Base-by-base conservation (phyloP, 2,329 filamentous ascomycete species). In the Pestalotiopsis sp. region DNA sequence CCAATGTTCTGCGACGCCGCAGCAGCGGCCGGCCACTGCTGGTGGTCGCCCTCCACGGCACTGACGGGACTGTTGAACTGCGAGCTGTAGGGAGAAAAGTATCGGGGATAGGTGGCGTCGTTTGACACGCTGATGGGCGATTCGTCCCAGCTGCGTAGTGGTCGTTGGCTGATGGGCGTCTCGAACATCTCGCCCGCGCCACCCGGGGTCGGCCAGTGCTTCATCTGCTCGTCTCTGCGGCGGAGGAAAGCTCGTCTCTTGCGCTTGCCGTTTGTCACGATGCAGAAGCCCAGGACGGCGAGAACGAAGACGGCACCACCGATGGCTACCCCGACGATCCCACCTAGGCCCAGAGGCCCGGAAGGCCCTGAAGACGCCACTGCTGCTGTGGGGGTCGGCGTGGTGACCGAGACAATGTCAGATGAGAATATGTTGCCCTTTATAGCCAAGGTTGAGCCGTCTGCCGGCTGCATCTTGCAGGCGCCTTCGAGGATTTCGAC, bases 81-180 rank as follows among this genome's bases (percentile, higher is more conserved):
- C 56, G 87, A 89, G 23, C 82, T 83, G 74, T 90, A 91, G 0
- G 89, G 89, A 3, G 87, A 89, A 71, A 89, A 84, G 77, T 90
- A 88, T 6, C 81, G 83, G 1, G 81, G 78, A 70, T 81, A 83
- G 0, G 73, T 69, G 69, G 78, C 78, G 60, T 84, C 82, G 1
- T 81, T 81, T 58, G 75, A 76, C 2, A 80, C 81, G 60, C 83
- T 86, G 68, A 84, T 72, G 0, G 83, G 88, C 31, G 84, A 88
- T 70, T 87, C 85, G 27, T 85, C 84, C 86, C 87, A 89, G 38
- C 83, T 81, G 23, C 83, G 79, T 11, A 88, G 77, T 0, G 87
- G 86, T 68, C 80, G 80, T 74, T 89, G 85, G 74, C 86, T 89
- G 66, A 85, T 74, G 0, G 88, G 87, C 2, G 86, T 87, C 71